phyloP scores from a whole-genome alignment of 2,329 filamentous ascomycete genomes.

The Phialemoniopsis sp. region DNA sequence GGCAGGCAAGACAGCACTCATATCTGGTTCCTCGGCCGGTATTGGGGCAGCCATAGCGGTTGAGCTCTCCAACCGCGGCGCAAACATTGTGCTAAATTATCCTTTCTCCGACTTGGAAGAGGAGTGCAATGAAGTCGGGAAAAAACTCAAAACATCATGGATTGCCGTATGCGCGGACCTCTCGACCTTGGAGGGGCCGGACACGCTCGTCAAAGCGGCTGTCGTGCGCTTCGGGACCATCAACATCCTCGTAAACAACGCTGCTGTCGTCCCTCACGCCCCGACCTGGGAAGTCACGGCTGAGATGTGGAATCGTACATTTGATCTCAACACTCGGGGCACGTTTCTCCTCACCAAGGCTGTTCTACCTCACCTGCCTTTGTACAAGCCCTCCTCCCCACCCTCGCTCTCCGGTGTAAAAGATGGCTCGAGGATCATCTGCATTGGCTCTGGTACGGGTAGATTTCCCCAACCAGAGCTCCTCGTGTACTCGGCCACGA shows the following conservation, averaged over 20 bases:
- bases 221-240: slow-evolving; percentile 3
- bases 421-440: slow-evolving; percentile 1
- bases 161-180: slow-evolving; percentile 3
- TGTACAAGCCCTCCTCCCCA: not conserved
- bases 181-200: not conserved
- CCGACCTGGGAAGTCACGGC: not conserved
- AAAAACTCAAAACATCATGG: slow-evolving; percentile 2
- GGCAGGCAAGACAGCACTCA: not conserved
- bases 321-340: slow-evolving; percentile 1
- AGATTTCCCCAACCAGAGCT: not conserved
- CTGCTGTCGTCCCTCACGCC: slow-evolving; percentile 1
- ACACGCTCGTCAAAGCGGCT: slow-evolving; percentile 1
- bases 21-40: not conserved
- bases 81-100: slow-evolving; percentile 2
- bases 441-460: slow-evolving; percentile 1
- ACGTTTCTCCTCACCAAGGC: slow-evolving; percentile 1
- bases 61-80: slow-evolving; percentile 3
- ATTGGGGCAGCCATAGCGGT: slow-evolving; percentile 2
- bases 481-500: slow-evolving; percentile 1
- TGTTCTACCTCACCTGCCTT: not conserved
- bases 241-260: slow-evolving; percentile 6
- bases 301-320: slow-evolving; percentile 1
- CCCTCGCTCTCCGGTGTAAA: slow-evolving; percentile 1
- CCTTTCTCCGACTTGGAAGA: not conserved
- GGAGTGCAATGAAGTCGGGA: not conserved